Base-by-base conservation (phyloP, 495 filamentous ascomycete genomes). In the Talaromyces liani region DNA sequence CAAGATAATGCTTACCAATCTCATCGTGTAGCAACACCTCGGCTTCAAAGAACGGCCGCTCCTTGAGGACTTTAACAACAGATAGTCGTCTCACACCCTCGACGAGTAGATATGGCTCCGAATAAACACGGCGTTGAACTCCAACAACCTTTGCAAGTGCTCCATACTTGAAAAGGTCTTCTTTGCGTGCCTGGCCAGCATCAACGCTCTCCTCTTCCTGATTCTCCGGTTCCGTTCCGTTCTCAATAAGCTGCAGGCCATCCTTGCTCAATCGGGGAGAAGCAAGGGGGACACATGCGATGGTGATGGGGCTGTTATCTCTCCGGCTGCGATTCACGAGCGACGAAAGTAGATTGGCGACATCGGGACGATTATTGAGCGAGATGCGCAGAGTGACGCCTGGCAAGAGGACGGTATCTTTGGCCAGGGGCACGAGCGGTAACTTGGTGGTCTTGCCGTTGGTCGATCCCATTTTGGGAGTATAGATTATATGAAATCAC, bases 21-120 rank as follows among this genome's bases (percentile, higher is more conserved):
- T 88, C 85, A 65, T 91, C 85, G 67, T 87, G 79, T 54, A 82
- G 70, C 60, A 77, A 74, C 1, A 95, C 86, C 65, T 85, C 87
- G 12, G 85, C 93, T 73, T 96, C 92, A 65, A 97, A 90, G 71
- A 87, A 98, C 3, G 91, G 90, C 56, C 87, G 86, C 60, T 95
- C 90, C 67, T 89, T 87, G 31, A 85, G 78, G 54, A 96, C 73
- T 67, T 87, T 88, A 56, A 89, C 88, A 9, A 97, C 75, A 57
- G 83, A 82, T 56, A 98, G 87, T 36, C 95, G 82, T 60, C 85
- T 84, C 16, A 91, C 73, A 22, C 95, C 95, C 68, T 97, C 91
- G 9, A 99, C 91, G 2, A 97, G 79, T 58, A 99, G 71, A 58
- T 85, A 86, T 33, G 93, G 84, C 68, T 96, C 89, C 25, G 88